These are phyloP conservation scores for Hemisphaericaspora xylanilytica DNA, from an alignment of 1,139 yeast genomes.

Conservation along the genomic window DNA sequence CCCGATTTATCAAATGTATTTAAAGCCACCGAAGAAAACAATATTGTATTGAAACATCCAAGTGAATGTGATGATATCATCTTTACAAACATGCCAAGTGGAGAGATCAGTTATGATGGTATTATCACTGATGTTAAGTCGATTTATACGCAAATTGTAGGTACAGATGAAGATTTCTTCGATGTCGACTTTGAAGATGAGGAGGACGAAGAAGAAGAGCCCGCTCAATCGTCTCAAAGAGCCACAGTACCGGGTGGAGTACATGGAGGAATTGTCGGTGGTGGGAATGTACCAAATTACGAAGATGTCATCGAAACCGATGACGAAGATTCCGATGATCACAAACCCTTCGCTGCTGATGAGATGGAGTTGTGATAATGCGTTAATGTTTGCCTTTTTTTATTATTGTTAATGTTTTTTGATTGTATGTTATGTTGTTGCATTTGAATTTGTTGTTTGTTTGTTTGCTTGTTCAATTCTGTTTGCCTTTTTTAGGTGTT, in stretches of 20 bases:
- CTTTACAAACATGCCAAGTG: conserved; percentile 71
- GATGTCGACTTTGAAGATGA: conserved; percentile 96
- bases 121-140: conserved; percentile 77
- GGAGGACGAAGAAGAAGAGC: conserved; percentile 50
- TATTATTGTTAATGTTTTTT: background rate
- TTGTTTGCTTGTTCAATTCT: background rate
- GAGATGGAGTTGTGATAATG: conserved; percentile 59
- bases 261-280: conserved; percentile 18
- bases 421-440: background rate
- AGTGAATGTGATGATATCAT: conserved; percentile 46
- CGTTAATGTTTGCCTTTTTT: background rate
- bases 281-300: conserved; percentile 31
- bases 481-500: background rate
- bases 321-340: conserved; percentile 31
- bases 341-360: conserved; percentile 62
- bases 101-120: conserved; percentile 90
- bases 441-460: background rate
- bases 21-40: conserved; percentile 30
- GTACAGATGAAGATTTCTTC: conserved; percentile 91
- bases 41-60: conserved; percentile 30
- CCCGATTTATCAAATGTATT: conserved; percentile 42
- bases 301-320: conserved; percentile 36
- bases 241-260: conserved; percentile 7
- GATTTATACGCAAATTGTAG: conserved; percentile 74
- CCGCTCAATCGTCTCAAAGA: conserved; percentile 1